Conservation (phyloP, 192 early-diverging fungal genomes). For the Backusella australiensis region DNA sequence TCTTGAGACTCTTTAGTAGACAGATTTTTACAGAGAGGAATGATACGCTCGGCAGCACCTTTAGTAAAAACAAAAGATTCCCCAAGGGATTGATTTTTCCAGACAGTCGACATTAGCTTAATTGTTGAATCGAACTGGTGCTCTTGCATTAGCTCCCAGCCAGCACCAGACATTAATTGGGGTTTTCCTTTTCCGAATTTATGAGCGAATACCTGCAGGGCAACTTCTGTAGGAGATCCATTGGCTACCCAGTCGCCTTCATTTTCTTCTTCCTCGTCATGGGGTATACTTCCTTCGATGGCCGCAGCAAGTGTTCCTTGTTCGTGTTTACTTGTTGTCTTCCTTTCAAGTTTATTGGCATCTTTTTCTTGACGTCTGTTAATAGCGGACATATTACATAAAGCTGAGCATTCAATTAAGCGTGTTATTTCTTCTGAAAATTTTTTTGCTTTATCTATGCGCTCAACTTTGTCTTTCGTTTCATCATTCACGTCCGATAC, state of each 20-base stretch:
- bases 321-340: background rate
- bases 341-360: background rate
- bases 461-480: background rate
- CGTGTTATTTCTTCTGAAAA: conserved; percentile 18
- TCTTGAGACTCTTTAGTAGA: conserved; percentile 34
- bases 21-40: conserved; percentile 60
- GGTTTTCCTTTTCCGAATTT: conserved; percentile 77
- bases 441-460: background rate
- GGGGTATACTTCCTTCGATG: background rate
- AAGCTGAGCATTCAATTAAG: conserved; percentile 58
- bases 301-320: background rate
- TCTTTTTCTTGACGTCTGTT: conserved; percentile 24
- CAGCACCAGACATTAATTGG: conserved; percentile 41
- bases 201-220: conserved; percentile 82
- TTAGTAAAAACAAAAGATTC: conserved; percentile 67
- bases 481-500: background rate
- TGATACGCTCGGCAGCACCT: conserved; percentile 87
- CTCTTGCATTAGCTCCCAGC: conserved; percentile 55
- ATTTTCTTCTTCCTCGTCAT: background rate
- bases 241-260: conserved; percentile 68
- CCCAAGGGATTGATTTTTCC: conserved; percentile 20
- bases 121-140: conserved; percentile 70
- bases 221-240: conserved; percentile 95
- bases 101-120: conserved; percentile 91
- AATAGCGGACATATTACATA: conserved; percentile 84